Evolutionary conservation across 2,329 filamentous ascomycete species (phyloP).

Genomic region (Colletotrichum lini): DNA sequence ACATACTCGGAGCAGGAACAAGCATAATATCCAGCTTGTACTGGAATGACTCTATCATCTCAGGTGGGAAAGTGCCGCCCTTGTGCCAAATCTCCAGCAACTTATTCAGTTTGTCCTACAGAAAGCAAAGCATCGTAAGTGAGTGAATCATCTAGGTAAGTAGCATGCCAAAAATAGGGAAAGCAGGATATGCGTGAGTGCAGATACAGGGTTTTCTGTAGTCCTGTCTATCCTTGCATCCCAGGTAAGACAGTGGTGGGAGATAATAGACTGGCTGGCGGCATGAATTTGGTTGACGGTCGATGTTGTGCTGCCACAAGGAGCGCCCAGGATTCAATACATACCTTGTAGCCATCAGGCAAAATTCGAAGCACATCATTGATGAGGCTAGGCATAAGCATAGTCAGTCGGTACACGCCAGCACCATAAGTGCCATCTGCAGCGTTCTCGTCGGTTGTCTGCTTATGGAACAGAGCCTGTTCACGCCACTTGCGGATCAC

Average conservation of each 20-base stretch:
- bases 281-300: not conserved
- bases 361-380: constrained; percentile 92
- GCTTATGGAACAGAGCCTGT: constrained; percentile 88
- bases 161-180: not conserved
- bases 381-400: constrained; percentile 93
- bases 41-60: constrained; percentile 87
- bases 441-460: constrained; percentile 84
- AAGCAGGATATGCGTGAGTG: not conserved
- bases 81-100: constrained; percentile 99
- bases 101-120: constrained; percentile 96
- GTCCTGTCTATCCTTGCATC: constrained; percentile 2
- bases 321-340: constrained; percentile 56
- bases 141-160: constrained; percentile 34
- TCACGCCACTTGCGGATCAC: constrained; percentile 99
- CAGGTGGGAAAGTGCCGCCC: constrained; percentile 87
- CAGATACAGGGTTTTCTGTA: not conserved
- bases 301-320: not conserved
- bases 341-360: constrained; percentile 97
- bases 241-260: constrained; percentile 10
- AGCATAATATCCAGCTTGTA: constrained; percentile 78
- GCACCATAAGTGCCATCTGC: constrained; percentile 94
- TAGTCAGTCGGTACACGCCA: constrained; percentile 96
- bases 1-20: constrained; percentile 72
- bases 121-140: constrained; percentile 59
- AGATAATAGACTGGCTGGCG: constrained; percentile 5